These are phyloP conservation scores for Auxenochlorella protothecoides DNA, from an alignment of 139 green algal species.

Conservation along the genomic window DNA sequence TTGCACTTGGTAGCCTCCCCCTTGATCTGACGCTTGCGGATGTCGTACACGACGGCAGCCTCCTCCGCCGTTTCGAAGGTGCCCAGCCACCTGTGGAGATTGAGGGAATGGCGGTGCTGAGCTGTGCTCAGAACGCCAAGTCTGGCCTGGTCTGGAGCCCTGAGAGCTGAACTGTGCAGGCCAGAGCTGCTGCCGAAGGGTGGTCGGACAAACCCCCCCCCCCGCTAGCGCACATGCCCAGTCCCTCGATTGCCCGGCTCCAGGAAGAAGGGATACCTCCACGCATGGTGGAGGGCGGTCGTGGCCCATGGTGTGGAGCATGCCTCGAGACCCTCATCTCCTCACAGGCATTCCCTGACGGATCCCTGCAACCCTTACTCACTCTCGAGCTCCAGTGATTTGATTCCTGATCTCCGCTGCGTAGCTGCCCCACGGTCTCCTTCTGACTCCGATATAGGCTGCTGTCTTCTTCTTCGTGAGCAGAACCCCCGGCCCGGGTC, in stretches of 20 bases:
- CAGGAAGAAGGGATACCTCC: too few species aligned
- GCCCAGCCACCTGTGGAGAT: constrained; percentile 55
- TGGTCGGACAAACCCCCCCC: too few species aligned
- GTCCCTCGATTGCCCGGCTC: too few species aligned
- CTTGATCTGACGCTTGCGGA: constrained; percentile 64
- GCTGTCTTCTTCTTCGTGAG: constrained; percentile 2
- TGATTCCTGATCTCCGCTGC: constrained; percentile 25
- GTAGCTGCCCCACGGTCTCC: constrained; percentile 16
- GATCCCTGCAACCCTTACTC: not conserved
- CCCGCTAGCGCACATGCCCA: too few species aligned
- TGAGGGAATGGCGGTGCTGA: not conserved
- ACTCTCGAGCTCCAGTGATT: constrained; percentile 14
- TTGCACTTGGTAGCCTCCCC: constrained; percentile 64
- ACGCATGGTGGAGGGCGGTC: too few species aligned
- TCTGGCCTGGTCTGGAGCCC: too few species aligned
- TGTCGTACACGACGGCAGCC: constrained; percentile 78
- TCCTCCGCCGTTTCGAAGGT: constrained; percentile 73
- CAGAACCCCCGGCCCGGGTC: too few species aligned
- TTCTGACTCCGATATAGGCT: constrained; percentile 18
- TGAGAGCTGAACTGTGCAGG: too few species aligned
- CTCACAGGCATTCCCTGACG: not conserved
- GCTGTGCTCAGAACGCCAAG: too few species aligned
- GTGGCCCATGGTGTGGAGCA: not conserved
- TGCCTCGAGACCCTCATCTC: not conserved
- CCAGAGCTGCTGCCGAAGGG: too few species aligned